Evolutionary conservation across 2,329 filamentous ascomycete genomes (phyloP), one percentile per base, ranked within the genome.

Genomic region (Cytospora mali): DNA sequence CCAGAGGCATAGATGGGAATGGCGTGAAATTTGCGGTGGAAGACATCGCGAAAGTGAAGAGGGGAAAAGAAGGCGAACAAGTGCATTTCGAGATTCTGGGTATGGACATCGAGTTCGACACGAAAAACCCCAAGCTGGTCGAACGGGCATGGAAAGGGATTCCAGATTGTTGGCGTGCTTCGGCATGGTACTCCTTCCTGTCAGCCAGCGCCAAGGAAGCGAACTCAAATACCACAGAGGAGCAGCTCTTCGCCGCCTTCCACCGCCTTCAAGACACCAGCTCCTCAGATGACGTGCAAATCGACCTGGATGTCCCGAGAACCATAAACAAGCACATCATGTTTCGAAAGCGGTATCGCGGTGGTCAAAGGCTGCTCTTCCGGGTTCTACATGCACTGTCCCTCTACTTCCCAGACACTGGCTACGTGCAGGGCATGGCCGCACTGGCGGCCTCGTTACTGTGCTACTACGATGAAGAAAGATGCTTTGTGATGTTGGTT

Each of bases 381-480:
- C 87, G 95, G 56, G 93, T 98, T 3, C 82, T 99, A 29, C 95
- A 98, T 73, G 90, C 92, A 51, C 86, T 98, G 73, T 94, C 93
- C 21, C 84, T 99, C 13, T 96, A 97, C 74, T 94, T 94, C 67
- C 91, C 92, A 0, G 89, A 91, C 27, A 95, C 91, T 6, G 95
- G 95, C 29, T 99, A 99, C 74, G 95, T 98, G 0, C 95, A 99
- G 76, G 95, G 95, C 59, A 99, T 99, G 95, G 95, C 94, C 18
- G 91, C 93, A 25, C 80, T 98, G 46, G 93, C 92, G 1, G 94
- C 94, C 1, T 98, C 95, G 0, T 80, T 99, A 23, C 85, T 99
- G 7, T 97, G 94, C 73, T 99, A 99, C 74, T 99, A 93, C 75
- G 94, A 98, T 68, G 95, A 99, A 75, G 95, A 97, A 75, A 88